Conservation (phyloP, 1,139 yeast species). For the Candida dubliniensis region DNA sequence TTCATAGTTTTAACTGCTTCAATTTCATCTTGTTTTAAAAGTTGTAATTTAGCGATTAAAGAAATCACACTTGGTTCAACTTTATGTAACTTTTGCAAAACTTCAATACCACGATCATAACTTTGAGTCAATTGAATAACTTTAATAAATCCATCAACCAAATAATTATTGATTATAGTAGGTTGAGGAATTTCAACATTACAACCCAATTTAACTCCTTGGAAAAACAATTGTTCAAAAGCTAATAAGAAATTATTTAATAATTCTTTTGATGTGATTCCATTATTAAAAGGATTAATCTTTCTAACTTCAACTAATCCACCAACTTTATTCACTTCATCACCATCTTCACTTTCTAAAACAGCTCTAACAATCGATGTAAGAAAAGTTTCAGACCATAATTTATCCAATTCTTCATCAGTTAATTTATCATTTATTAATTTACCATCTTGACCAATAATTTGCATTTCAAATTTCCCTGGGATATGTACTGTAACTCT, state of each 20-base stretch:
- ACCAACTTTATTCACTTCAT: constrained; percentile 46
- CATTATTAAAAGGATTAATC: constrained; percentile 57
- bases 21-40: constrained; percentile 69
- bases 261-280: constrained; percentile 38
- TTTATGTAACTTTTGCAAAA: constrained; percentile 43
- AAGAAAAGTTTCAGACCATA: constrained; percentile 71
- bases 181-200: constrained; percentile 70
- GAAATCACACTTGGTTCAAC: constrained; percentile 54
- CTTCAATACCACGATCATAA: constrained; percentile 58
- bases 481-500: constrained; percentile 71
- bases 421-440: constrained; percentile 38
- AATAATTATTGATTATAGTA: constrained; percentile 64
- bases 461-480: constrained; percentile 50
- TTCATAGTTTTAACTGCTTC: constrained; percentile 71
- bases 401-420: constrained; percentile 35
- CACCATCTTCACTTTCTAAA: constrained; percentile 66
- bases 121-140: constrained; percentile 66
- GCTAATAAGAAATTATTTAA: constrained; percentile 58
- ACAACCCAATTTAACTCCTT: constrained; percentile 68
- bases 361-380: constrained; percentile 67
- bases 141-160: constrained; percentile 72
- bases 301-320: constrained; percentile 52
- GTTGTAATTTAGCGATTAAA: constrained; percentile 54
- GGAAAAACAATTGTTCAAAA: constrained; percentile 63
- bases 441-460: constrained; percentile 51